Percentiles rank a stretch among this genome's conserved stretches.
phyloP scores from a whole-genome alignment of 768 basidiomycete species.

The Rhodosporidiobolus odoratus region DNA sequence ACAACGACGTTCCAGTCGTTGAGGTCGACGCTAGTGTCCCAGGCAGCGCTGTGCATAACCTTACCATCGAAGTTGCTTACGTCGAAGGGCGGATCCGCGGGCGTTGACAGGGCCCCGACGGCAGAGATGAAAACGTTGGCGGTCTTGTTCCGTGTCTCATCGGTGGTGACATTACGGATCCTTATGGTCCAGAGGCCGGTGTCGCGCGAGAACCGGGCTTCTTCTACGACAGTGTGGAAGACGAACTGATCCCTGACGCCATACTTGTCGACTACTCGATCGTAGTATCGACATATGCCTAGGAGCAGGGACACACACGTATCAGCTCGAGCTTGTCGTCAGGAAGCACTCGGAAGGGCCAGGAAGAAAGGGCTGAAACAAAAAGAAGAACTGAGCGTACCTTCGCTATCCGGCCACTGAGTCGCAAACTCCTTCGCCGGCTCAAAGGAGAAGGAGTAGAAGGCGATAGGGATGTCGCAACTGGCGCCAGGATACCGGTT shows the following conservation, averaged over 20 bases:
- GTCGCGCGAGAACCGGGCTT: slow-evolving; percentile 25
- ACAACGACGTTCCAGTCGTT: slow-evolving; percentile 39
- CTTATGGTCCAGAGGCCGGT: slow-evolving; percentile 35
- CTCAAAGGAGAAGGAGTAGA: slow-evolving; percentile 28
- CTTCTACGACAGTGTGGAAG: slow-evolving; percentile 27
- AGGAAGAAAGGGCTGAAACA: background rate
- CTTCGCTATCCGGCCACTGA: slow-evolving; percentile 4
- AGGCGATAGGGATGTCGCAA: slow-evolving; percentile 24
- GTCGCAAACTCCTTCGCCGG: slow-evolving; percentile 15
- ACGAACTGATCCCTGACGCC: slow-evolving; percentile 14
- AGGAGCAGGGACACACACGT: background rate
- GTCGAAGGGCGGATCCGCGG: slow-evolving; percentile 19
- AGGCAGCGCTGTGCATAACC: slow-evolving; percentile 37
- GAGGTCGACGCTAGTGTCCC: slow-evolving; percentile 28
- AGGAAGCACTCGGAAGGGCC: background rate
- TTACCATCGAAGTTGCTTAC: slow-evolving; percentile 27
- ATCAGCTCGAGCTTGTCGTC: background rate
- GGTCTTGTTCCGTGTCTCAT: slow-evolving; percentile 16
- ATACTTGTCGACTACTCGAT: slow-evolving; percentile 18
- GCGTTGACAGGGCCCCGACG: slow-evolving; percentile 20
- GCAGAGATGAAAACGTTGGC: slow-evolving; percentile 41
- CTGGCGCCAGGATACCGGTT: slow-evolving; percentile 8
- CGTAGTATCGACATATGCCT: slow-evolving; percentile 16
- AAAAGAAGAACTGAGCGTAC: background rate
- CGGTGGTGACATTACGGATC: slow-evolving; percentile 28